Percentiles rank a stretch among this genome's conserved stretches.
Evolutionary conservation across 345 rosid species (phyloP).

Genomic region (Lepidium sativum): DNA sequence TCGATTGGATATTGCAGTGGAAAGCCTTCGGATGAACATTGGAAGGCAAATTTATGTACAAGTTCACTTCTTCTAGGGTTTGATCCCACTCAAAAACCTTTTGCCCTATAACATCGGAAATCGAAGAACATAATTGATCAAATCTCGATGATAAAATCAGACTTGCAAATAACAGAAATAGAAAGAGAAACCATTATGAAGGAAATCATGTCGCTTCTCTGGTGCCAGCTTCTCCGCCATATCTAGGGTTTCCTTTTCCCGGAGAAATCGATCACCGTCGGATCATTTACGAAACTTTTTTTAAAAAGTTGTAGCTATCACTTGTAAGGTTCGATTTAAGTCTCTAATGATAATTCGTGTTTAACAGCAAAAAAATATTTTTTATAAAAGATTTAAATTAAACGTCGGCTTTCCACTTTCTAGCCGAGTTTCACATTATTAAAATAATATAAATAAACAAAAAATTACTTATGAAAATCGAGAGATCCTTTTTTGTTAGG

Average conservation of each 20-base stretch:
- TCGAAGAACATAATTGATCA: slow-evolving; percentile 1
- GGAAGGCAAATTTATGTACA: slow-evolving; percentile 66
- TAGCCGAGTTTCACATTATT: too few relatives aligned
- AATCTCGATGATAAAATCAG: background rate
- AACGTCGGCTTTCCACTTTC: too few relatives aligned
- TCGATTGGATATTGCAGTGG: slow-evolving; percentile 73
- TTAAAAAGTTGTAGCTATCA: too few relatives aligned
- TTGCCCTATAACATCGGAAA: slow-evolving; percentile 34
- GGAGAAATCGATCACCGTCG: slow-evolving; percentile 4
- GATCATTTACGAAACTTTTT: too few relatives aligned
- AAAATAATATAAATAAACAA: too few relatives aligned
- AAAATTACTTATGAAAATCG: too few relatives aligned
- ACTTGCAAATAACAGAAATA: background rate
- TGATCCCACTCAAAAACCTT: slow-evolving; percentile 95
- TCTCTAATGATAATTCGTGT: too few relatives aligned
- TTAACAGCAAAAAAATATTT: too few relatives aligned
- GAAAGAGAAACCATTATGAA: slow-evolving; percentile 15
- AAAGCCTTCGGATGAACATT: slow-evolving; percentile 65
- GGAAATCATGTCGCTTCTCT: slow-evolving; percentile 29
- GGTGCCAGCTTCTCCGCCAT: slow-evolving; percentile 37
- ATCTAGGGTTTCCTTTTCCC: slow-evolving; percentile 1
- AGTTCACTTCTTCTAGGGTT: slow-evolving; percentile 76
- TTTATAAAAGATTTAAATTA: too few relatives aligned
- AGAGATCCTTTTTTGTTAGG: too few relatives aligned
- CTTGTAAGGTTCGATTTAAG: too few relatives aligned